Evolutionary conservation across 192 early-diverging fungal genomes (phyloP), one percentile per base, ranked within the genome.

Genomic region (Geosiphon pyriformis): DNA sequence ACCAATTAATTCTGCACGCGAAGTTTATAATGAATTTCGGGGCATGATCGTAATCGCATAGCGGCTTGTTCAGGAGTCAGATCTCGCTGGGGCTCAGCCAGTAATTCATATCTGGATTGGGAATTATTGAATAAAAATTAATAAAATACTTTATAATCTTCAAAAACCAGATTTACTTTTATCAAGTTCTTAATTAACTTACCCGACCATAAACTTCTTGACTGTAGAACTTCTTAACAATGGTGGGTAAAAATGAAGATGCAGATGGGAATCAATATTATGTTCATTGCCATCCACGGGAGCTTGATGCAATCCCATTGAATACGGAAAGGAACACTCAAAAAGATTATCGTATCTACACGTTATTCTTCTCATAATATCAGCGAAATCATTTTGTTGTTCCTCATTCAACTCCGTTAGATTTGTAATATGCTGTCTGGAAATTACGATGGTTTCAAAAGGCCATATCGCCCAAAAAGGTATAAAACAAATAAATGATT

Each of bases 401-500:
- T 18, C 6, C 20, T 63, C 49, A 27, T 67, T 49, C 37, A 91
- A 68, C 30, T 86, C 77, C 0, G 75, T 61, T 25, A 95, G 66
- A 42, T 74, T 74, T 0, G 77, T 52, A 0, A 87, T 31, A 72
- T 95, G 94, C 0, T 52, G 0, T 68, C 88, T 90, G 37, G 86
- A 68, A 4, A 95, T 71, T 11, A 98, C 79, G 80, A 98, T 80
- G 61, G 90, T 92, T 70, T 98, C 96, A 64, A 90, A 96, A 3
- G 96, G 96, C 96, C 96, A 98, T 10, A 89, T 80, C 0, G 94
- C 94, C 95, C 96, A 98, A 78, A 93, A 98, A 12, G 96, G 96
- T 0, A 95, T 92, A 0, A 96, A 63, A 8, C 84, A 89, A 31
- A 92, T 64, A 67, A 94, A 98, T 0, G 83, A 82, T 25, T 80